phyloP scores from a whole-genome alignment of 345 rosid species.

The Populus ilicifolia region DNA sequence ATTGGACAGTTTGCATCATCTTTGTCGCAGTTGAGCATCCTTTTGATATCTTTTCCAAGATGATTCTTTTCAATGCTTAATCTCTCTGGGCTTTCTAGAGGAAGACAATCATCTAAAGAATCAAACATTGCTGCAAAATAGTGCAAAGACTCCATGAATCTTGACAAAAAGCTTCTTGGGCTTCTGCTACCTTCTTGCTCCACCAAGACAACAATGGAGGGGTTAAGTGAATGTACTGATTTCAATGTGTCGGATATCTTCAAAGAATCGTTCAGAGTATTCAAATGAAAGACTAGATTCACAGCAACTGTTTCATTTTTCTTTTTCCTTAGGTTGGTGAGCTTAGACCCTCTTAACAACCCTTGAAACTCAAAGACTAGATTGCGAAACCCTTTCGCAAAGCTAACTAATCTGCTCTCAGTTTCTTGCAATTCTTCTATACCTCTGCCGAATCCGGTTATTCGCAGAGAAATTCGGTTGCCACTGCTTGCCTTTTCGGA shows the following conservation, averaged over 20 bases:
- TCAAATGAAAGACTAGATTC: slow-evolving; percentile 53
- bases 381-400: slow-evolving; percentile 44
- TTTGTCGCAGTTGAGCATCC: slow-evolving; percentile 37
- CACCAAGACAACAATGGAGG: slow-evolving; percentile 47
- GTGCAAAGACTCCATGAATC: slow-evolving; percentile 64
- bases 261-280: slow-evolving; percentile 22
- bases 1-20: slow-evolving; percentile 18
- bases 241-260: slow-evolving; percentile 43
- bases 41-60: slow-evolving; percentile 58
- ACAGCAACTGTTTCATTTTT: slow-evolving; percentile 55
- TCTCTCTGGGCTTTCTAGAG: slow-evolving; percentile 48
- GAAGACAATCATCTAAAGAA: slow-evolving; percentile 61
- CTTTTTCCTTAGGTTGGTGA: slow-evolving; percentile 34
- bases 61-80: slow-evolving; percentile 57
- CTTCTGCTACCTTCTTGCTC: slow-evolving; percentile 54
- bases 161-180: slow-evolving; percentile 44
- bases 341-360: slow-evolving; percentile 33
- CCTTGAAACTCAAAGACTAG: slow-evolving; percentile 60
- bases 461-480: slow-evolving; percentile 36
- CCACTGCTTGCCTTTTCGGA: slow-evolving; percentile 46
- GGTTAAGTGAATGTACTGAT: slow-evolving; percentile 39
- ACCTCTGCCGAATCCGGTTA: slow-evolving; percentile 49
- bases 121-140: slow-evolving; percentile 69
- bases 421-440: slow-evolving; percentile 55
- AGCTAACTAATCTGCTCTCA: slow-evolving; percentile 49